Percentiles rank a stretch among this genome's conserved stretches.
Evolutionary conservation across 768 basidiomycete species (phyloP).

Genomic region (Phylloporus sp.): DNA sequence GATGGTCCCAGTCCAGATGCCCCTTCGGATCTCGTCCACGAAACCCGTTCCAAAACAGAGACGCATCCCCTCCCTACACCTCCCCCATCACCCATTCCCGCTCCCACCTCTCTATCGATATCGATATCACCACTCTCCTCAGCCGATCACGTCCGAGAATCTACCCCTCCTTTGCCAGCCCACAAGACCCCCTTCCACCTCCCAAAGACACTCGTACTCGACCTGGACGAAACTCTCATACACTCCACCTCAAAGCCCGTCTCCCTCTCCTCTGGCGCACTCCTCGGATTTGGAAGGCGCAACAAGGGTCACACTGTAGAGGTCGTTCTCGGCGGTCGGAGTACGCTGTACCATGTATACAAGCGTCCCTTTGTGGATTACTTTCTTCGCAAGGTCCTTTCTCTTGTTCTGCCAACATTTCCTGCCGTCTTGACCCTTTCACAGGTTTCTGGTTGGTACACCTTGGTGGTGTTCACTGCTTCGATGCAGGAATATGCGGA

Average conservation of each 20-base stretch:
- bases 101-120: slow-evolving; percentile 8
- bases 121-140: slow-evolving; percentile 10
- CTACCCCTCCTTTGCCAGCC: slow-evolving; percentile 44
- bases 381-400: slow-evolving; percentile 76
- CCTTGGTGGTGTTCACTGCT: slow-evolving; percentile 96
- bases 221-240: slow-evolving; percentile 97
- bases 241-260: slow-evolving; percentile 90
- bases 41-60: slow-evolving; percentile 12
- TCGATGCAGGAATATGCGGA: slow-evolving; percentile 99
- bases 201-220: slow-evolving; percentile 93
- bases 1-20: slow-evolving; percentile 16
- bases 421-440: slow-evolving; percentile 5
- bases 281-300: slow-evolving; percentile 55
- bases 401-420: neutral
- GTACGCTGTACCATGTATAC: slow-evolving; percentile 95
- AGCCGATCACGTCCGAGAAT: slow-evolving; percentile 34
- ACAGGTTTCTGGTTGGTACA: slow-evolving; percentile 99
- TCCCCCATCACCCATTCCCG: slow-evolving; percentile 20
- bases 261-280: slow-evolving; percentile 39
- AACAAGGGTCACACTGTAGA: slow-evolving; percentile 86
- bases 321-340: slow-evolving; percentile 82
- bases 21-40: slow-evolving; percentile 5
- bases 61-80: slow-evolving; percentile 21
- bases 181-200: slow-evolving; percentile 71
- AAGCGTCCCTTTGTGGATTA: slow-evolving; percentile 98